Evolutionary conservation across 176 grass and related monocot species (phyloP).

Genomic region (Zea mays): Zm-B73-REFERENCE-NAM-5.0 NC_050096.1:200105501-200106000

Average conservation of each 20-base stretch:
- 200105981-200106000: neutral
- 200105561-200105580: conserved; percentile 55
- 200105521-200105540: conserved; percentile 27
- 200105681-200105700: conserved; percentile 83
- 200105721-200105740: conserved; percentile 78
- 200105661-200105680: conserved; percentile 65
- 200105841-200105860: neutral
- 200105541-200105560: neutral
- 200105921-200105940: conserved; percentile 4
- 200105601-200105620: conserved; percentile 94
- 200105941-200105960: conserved; percentile 9
- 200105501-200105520: conserved; percentile 50
- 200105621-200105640: conserved; percentile 73
- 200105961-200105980: conserved; percentile 11
- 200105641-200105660: conserved; percentile 77
- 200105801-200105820: conserved; percentile 55
- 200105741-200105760: conserved; percentile 72
- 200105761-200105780: conserved; percentile 77
- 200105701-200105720: conserved; percentile 79
- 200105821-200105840: neutral
- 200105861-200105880: neutral
- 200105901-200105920: neutral
- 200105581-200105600: conserved; percentile 92
- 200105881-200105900: conserved; percentile 8
- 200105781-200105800: conserved; percentile 91